Conservation (phyloP, 345 rosid species). For the Luvunga scandens region DNA sequence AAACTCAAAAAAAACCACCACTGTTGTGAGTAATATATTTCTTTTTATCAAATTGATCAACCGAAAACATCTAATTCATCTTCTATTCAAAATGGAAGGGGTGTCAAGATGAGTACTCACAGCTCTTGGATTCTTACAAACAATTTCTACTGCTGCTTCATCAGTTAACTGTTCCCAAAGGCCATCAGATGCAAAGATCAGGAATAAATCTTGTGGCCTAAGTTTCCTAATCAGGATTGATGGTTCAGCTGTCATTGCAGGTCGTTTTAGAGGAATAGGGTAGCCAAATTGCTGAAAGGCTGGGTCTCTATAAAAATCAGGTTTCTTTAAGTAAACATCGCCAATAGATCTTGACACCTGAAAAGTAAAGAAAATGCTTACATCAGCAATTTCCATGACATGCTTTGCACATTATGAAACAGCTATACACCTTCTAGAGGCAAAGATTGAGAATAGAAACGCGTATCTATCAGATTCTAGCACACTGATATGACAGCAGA, state of each 20-base stretch:
- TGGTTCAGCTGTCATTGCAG: slow-evolving; percentile 92
- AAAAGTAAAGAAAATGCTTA: slow-evolving; percentile 9
- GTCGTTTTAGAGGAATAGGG: slow-evolving; percentile 70
- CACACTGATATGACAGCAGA: neutral
- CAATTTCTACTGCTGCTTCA: slow-evolving; percentile 82
- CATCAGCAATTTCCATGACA: slow-evolving; percentile 7
- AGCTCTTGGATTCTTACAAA: slow-evolving; percentile 76
- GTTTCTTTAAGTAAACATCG: slow-evolving; percentile 90
- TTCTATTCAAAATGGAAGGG: neutral
- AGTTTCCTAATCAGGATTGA: slow-evolving; percentile 71
- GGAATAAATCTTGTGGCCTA: slow-evolving; percentile 68
- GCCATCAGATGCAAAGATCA: slow-evolving; percentile 98
- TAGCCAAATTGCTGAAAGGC: slow-evolving; percentile 73
- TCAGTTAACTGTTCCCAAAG: slow-evolving; percentile 98
- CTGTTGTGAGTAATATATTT: neutral
- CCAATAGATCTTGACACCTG: slow-evolving; percentile 99
- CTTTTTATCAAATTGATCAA: neutral
- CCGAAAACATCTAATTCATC: neutral
- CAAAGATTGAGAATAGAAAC: neutral
- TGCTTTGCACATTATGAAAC: neutral
- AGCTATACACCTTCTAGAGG: neutral
- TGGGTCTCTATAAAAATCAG: slow-evolving; percentile 78
- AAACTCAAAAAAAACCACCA: neutral
- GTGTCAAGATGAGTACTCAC: slow-evolving; percentile 45
- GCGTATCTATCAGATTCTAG: neutral